Percentiles rank a stretch among this genome's conserved stretches.
Conservation (phyloP, 1,284 basidiomycete genomes). For the Tetrapyrgos nigripes region DNA sequence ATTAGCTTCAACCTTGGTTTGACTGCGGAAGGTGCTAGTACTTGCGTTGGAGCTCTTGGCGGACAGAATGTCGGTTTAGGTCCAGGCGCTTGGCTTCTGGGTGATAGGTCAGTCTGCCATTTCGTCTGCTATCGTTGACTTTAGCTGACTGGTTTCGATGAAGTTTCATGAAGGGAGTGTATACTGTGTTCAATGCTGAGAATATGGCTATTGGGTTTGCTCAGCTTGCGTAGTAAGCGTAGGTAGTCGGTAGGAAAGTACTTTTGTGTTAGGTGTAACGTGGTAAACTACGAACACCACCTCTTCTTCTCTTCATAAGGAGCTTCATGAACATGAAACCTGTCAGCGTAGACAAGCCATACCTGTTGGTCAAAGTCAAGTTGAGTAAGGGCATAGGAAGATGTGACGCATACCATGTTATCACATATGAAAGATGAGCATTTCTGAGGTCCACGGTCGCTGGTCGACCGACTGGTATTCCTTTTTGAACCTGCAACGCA, state of each 20-base stretch:
- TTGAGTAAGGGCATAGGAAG: slow-evolving; percentile 7
- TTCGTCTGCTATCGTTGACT: not conserved
- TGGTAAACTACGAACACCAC: slow-evolving; percentile 46
- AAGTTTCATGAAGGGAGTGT: slow-evolving; percentile 25
- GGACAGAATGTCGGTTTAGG: slow-evolving; percentile 24
- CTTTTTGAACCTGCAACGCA: slow-evolving; percentile 66
- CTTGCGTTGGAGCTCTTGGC: slow-evolving; percentile 32
- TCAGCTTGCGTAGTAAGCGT: slow-evolving; percentile 9
- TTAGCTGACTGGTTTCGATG: not conserved
- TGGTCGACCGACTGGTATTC: slow-evolving; percentile 86
- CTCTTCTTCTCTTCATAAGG: slow-evolving; percentile 53
- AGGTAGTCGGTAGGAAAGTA: slow-evolving; percentile 45
- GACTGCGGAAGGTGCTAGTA: slow-evolving; percentile 19
- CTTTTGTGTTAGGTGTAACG: slow-evolving; percentile 28
- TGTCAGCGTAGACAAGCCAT: slow-evolving; percentile 73
- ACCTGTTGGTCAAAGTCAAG: slow-evolving; percentile 50
- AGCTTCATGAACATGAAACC: slow-evolving; percentile 66
- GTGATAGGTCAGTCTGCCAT: not conserved
- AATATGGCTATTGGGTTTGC: slow-evolving; percentile 21
- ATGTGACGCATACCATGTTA: slow-evolving; percentile 80
- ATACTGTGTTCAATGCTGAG: slow-evolving; percentile 40
- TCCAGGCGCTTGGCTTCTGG: slow-evolving; percentile 37
- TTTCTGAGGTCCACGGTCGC: slow-evolving; percentile 92
- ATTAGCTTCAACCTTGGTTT: slow-evolving; percentile 29
- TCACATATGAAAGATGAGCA: slow-evolving; percentile 94